Evolutionary conservation across 352 stramenopile genomes (phyloP), one percentile per base, ranked within the genome.

Genomic region (Phytophthora ohioensis): DNA sequence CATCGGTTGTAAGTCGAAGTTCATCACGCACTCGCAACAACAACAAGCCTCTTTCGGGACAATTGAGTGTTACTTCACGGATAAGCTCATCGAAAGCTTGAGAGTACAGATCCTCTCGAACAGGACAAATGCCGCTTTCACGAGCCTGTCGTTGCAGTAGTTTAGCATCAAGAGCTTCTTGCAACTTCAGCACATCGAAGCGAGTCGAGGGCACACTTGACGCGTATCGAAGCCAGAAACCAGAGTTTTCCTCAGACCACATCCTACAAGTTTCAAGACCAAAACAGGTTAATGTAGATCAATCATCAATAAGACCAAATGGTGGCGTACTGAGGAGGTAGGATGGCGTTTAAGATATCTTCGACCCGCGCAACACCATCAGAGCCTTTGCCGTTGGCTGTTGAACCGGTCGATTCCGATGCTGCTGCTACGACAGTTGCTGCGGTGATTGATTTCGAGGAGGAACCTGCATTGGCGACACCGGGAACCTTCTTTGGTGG

Each of bases 81-180:
- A 98, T 98, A 39, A 98, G 79, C 63, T 98, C 95, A 67, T 98
- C 90, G 64, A 98, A 98, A 61, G 80, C 87, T 76, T 98, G 95
- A 5, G 68, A 73, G 73, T 98, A 98, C 32, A 98, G 84, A 69
- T 98, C 92, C 71, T 98, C 95, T 38, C 95, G 87, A 60, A 98
- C 94, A 58, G 91, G 83, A 70, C 95, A 98, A 32, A 98, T 97
- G 47, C 94, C 95, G 49, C 75, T 97, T 57, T 98, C 94, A 30
- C 93, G 82, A 32, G 94, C 96, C 78, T 98, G 94, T 21, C 95
- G 80, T 70, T 97, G 84, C 48, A 93, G 73, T 43, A 98, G 79
- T 49, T 93, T 94, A 47, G 80, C 81, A 70, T 98, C 96, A 72
- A 99, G 88, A 54, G 86, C 75, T 69, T 94, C 89, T 58, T 95